A percentile compares a stretch with the other conserved stretches of the same genome.
Conservation (phyloP, 2,329 filamentous ascomycete species). For the Penicillium sp. region DNA sequence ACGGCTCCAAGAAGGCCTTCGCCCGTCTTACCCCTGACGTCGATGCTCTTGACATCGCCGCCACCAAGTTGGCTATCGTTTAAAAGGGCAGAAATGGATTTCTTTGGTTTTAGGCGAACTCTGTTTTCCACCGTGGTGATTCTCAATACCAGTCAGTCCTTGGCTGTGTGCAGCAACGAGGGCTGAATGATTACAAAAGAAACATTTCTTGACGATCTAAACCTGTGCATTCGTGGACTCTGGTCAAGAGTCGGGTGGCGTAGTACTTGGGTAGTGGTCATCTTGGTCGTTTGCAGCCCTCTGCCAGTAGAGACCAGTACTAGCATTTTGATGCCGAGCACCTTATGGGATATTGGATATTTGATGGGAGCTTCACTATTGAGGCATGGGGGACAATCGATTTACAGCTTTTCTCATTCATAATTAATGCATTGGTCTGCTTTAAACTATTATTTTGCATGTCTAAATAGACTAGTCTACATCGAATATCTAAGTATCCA, state of each 20-base stretch:
- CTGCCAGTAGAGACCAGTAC: neutral
- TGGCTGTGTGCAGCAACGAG: slow-evolving; percentile 29
- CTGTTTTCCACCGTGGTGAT: slow-evolving; percentile 40
- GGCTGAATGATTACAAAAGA: slow-evolving; percentile 38
- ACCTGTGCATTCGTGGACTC: neutral
- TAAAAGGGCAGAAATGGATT: slow-evolving; percentile 52
- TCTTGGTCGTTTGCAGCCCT: neutral
- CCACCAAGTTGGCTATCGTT: slow-evolving; percentile 97
- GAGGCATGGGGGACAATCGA: neutral
- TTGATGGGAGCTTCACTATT: neutral
- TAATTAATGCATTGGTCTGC: neutral
- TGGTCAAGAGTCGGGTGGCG: neutral
- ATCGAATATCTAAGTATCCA: neutral
- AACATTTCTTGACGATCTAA: slow-evolving; percentile 25
- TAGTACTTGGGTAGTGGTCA: neutral
- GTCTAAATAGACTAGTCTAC: neutral
- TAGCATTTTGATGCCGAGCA: neutral
- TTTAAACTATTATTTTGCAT: neutral
- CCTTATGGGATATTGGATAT: too few relatives aligned
- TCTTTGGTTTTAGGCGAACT: slow-evolving; percentile 45
- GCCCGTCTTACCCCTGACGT: slow-evolving; percentile 92
- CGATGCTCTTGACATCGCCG: slow-evolving; percentile 97
- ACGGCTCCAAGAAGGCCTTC: slow-evolving; percentile 98
- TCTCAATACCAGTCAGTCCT: slow-evolving; percentile 35
- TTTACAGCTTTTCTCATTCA: neutral